These are phyloP conservation scores for Suhomyces sp. DNA, from an alignment of 805 yeast genomes.

Conservation along the genomic window DNA sequence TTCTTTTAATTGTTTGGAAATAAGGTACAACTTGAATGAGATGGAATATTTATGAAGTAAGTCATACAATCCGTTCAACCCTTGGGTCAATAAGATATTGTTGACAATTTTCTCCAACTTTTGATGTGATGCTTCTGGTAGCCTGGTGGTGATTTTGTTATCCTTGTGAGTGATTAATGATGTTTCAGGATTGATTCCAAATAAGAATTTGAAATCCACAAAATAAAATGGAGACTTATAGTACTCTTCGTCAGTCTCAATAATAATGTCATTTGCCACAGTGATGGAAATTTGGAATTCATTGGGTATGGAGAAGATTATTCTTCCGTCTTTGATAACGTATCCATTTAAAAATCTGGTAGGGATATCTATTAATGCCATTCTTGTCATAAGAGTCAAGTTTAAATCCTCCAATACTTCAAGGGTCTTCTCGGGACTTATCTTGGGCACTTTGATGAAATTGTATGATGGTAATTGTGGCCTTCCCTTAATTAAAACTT, in stretches of 20 bases:
- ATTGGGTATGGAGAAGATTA: conserved; percentile 58
- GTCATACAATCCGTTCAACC: conserved; percentile 54
- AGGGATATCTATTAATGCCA: conserved; percentile 73
- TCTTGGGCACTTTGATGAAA: conserved; percentile 47
- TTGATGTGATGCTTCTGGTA: conserved; percentile 32
- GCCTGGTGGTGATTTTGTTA: conserved; percentile 24
- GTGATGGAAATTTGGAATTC: conserved; percentile 66
- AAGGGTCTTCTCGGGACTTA: conserved; percentile 57
- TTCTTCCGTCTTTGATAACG: conserved; percentile 72
- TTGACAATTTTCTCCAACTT: conserved; percentile 59
- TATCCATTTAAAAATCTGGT: conserved; percentile 56
- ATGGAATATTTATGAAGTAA: conserved; percentile 58
- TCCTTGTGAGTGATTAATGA: conserved; percentile 30
- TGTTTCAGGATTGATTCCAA: conserved; percentile 45
- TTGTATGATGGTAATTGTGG: conserved; percentile 72
- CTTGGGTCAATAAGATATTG: conserved; percentile 43
- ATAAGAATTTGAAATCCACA: conserved; percentile 70
- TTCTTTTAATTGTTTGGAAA: conserved; percentile 56
- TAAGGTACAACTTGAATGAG: conserved; percentile 60
- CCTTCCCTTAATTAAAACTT: conserved; percentile 74
- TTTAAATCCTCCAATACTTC: conserved; percentile 68
- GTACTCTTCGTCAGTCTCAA: conserved; percentile 54
- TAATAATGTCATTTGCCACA: conserved; percentile 56
- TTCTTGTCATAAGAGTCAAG: conserved; percentile 66
- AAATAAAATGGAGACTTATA: conserved; percentile 64